Evolutionary conservation across 2,329 filamentous ascomycete genomes (phyloP), one percentile per base, ranked within the genome.

Genomic region (Dryadomyces quercus-mongolicae): DNA sequence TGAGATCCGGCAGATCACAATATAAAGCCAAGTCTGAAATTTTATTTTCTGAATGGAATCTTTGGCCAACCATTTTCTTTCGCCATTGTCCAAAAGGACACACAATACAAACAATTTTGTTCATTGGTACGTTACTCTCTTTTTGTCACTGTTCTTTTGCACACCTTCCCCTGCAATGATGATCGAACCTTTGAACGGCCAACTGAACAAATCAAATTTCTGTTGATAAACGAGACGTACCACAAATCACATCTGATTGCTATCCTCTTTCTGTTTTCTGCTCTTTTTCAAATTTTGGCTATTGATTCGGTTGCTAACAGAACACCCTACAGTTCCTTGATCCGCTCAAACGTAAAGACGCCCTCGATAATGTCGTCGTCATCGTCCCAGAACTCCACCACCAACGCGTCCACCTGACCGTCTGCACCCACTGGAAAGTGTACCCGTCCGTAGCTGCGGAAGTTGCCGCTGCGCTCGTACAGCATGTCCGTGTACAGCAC

Each of bases 131-230:
- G n/a, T n/a, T n/a, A n/a, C n/a, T n/a, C n/a, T 54, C 46, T 53
- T 59, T 48, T 53, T 22, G n/a, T n/a, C n/a, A n/a, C n/a, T 56
- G 51, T 48, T 38, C 55, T 49, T 49, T 51, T 12, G 13, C 48
- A 36, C 12, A 15, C 36, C 36, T 44, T n/a, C 42, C 42, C 42
- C 12, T 16, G 46, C 46, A 18, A 70, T 80, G 78, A 82, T 82
- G 78, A 82, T 68, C 70, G 66, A 70, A 61, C 65, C 70, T 77
- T 72, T 71, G 78, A 82, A 82, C 78, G 77, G 78, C 78, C 78
- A 80, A 78, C 79, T 76, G 76, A 82, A 55, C 13, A 80, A 69
- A 62, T 59, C 80, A 70, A 62, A 58, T 63, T 65, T 61, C 74
- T 81, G 78, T 80, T 75, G 78, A 81, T 71, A 69, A 48, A 61